Conservation (phyloP, 306 rosid genomes). For the Chamaecrista fasciculata region DNA sequence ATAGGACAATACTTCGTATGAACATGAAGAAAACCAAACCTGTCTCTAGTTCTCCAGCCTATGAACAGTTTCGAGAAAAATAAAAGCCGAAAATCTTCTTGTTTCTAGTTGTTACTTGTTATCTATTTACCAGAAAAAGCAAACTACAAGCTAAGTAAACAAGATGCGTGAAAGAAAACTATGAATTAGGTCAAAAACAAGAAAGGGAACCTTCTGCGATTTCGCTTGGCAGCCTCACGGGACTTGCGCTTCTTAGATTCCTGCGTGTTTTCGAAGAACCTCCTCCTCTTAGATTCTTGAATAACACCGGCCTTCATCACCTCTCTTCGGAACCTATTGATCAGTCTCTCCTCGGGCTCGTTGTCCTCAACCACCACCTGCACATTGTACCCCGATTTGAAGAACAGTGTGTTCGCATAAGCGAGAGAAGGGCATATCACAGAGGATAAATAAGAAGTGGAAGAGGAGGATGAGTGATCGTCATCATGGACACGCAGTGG, state of each 20-base stretch:
- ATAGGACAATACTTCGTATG: conserved; percentile 16
- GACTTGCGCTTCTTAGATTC: conserved; percentile 60
- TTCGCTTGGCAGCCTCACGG: conserved; percentile 71
- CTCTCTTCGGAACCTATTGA: conserved; percentile 66
- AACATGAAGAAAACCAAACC: not conserved
- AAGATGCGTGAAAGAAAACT: not conserved
- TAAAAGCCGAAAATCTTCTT: not conserved
- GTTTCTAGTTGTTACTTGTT: not conserved
- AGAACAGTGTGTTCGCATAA: conserved; percentile 47
- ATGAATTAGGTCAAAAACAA: not conserved
- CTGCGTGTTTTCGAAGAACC: conserved; percentile 60
- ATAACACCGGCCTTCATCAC: conserved; percentile 74
- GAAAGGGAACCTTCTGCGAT: conserved; percentile 48
- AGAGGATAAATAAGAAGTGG: conserved; percentile 33
- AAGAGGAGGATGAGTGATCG: conserved; percentile 11
- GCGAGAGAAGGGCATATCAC: conserved; percentile 61
- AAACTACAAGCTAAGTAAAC: not conserved
- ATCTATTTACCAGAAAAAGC: not conserved
- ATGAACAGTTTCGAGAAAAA: not conserved
- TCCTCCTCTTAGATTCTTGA: conserved; percentile 71
- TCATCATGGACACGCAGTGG: conserved; percentile 26
- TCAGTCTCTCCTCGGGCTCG: conserved; percentile 77
- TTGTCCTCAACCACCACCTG: conserved; percentile 67
- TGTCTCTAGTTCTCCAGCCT: not conserved
- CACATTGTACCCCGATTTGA: conserved; percentile 58